Conservation (phyloP, 257 asterid species). For the Solanum rostratum region DNA sequence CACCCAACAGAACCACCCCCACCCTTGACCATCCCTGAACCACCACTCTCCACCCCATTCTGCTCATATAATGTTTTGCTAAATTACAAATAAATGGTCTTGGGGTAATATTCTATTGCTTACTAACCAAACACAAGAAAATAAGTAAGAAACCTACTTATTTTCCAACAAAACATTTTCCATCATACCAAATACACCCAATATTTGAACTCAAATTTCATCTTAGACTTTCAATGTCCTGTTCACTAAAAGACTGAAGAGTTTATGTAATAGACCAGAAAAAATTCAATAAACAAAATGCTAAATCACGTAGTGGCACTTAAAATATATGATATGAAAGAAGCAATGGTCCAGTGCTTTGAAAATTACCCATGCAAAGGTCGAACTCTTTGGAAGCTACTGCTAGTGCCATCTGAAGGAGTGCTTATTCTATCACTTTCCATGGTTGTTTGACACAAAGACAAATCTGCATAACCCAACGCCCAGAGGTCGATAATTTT, state of each 20-base stretch:
- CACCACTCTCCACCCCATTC: no score
- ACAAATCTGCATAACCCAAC: constrained; percentile 36
- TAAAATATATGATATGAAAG: neutral
- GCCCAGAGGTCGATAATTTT: constrained; percentile 26
- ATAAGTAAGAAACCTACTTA: no score
- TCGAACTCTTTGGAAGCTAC: constrained; percentile 40
- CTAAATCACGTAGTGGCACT: neutral
- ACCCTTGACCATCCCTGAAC: no score
- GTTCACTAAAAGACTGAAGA: neutral
- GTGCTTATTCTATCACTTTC: constrained; percentile 54
- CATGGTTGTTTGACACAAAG: constrained; percentile 39
- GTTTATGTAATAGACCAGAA: neutral
- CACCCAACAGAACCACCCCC: no score
- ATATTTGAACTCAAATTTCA: neutral
- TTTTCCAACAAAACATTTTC: no score
- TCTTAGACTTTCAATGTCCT: neutral
- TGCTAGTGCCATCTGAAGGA: constrained; percentile 39
- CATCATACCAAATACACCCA: no score
- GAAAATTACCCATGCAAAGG: constrained; percentile 57
- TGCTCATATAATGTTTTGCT: no score
- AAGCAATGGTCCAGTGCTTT: neutral
- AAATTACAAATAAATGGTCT: no score
- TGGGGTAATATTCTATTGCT: no score
- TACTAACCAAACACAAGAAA: no score
- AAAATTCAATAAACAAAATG: neutral